Conservation (phyloP, 208 protist species). For the Trypanosoma platydactyli region DNA sequence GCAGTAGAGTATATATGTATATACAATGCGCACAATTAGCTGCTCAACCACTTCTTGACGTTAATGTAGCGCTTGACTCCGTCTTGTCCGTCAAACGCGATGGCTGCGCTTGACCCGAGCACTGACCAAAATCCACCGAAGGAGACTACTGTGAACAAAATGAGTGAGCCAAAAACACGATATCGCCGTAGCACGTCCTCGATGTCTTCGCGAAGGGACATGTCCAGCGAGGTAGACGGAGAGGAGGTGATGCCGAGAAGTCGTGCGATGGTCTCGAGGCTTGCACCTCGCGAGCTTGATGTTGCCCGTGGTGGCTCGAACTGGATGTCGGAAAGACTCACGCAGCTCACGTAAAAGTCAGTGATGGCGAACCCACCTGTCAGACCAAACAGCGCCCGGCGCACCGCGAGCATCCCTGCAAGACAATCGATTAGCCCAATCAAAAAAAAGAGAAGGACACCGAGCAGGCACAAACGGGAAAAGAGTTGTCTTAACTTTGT, state of each 20-base stretch:
- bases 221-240: background rate
- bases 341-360: conserved; percentile 28
- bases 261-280: no score
- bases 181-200: conserved; percentile 31
- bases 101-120: conserved; percentile 31
- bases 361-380: conserved; percentile 45
- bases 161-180: conserved; percentile 10
- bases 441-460: no score
- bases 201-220: conserved; percentile 46
- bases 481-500: no score
- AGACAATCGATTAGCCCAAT: no score
- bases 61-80: conserved; percentile 40
- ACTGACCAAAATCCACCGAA: conserved; percentile 53
- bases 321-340: conserved; percentile 24
- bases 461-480: no score
- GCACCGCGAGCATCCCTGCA: conserved; percentile 21
- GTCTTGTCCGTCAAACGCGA: conserved; percentile 34
- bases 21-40: conserved; percentile 14
- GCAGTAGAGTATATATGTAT: conserved; percentile 13
- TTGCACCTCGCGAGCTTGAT: no score
- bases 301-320: conserved; percentile 1
- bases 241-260: no score
- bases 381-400: conserved; percentile 32
- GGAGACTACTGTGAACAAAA: conserved; percentile 31
- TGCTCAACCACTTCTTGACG: conserved; percentile 42